Percentiles rank a stretch among this genome's conserved stretches.
These are phyloP conservation scores for Microsporum ferrugineum DNA, from an alignment of 2,329 filamentous ascomycete species.

Conservation along the genomic window DNA sequence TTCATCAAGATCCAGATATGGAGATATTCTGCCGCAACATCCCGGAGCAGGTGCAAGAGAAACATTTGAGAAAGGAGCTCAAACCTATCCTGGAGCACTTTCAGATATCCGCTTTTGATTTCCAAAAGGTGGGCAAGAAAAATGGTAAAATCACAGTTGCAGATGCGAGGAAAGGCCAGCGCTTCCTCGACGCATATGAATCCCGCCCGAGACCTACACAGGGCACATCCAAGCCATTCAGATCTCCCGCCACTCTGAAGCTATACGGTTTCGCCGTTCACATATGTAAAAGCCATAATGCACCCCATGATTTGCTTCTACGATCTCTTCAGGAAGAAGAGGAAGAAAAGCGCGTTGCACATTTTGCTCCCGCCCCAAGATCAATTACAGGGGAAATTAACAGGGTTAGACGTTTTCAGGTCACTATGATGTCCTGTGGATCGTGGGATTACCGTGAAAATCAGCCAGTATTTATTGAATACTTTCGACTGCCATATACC, in stretches of 20 bases:
- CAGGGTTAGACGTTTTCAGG: constrained; percentile 13
- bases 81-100: constrained; percentile 14
- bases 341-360: constrained; percentile 11
- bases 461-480: constrained; percentile 34
- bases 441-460: constrained; percentile 35
- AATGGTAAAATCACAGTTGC: constrained; percentile 18
- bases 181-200: constrained; percentile 15
- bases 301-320: constrained; percentile 15
- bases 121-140: constrained; percentile 14
- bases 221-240: background rate
- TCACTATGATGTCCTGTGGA: constrained; percentile 35
- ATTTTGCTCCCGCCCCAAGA: constrained; percentile 5
- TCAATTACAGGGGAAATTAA: constrained; percentile 5
- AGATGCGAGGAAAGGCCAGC: constrained; percentile 15
- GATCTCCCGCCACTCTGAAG: constrained; percentile 9
- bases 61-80: constrained; percentile 17
- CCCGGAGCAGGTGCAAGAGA: constrained; percentile 15
- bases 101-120: constrained; percentile 16
- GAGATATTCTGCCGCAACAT: constrained; percentile 21
- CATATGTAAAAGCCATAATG: constrained; percentile 13
- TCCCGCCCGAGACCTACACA: constrained; percentile 3
- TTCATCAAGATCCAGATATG: constrained; percentile 11
- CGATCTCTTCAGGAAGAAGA: constrained; percentile 13
- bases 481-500: constrained; percentile 8
- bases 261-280: constrained; percentile 15